Conservation (phyloP, 2,329 filamentous ascomycete species). For the Alternaria ethzedia region DNA sequence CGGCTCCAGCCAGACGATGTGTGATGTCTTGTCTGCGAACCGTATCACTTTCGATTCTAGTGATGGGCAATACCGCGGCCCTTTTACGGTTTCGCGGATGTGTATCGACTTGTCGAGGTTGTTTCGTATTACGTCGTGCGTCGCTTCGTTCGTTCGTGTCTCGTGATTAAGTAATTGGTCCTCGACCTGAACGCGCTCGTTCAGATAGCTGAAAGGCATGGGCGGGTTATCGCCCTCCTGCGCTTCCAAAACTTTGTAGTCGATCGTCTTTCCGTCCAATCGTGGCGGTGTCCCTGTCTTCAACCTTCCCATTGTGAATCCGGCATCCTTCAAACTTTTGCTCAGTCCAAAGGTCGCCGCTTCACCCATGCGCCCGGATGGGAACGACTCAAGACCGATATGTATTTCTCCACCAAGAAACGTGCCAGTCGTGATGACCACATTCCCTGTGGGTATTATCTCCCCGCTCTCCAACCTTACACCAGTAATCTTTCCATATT, state of each 20-base stretch:
- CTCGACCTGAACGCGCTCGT: conserved; percentile 76
- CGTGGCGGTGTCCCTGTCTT: conserved; percentile 97
- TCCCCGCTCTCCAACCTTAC: conserved; percentile 88
- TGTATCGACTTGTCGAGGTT: conserved; percentile 97
- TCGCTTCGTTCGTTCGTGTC: conserved; percentile 82
- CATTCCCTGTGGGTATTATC: conserved; percentile 77
- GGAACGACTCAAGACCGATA: conserved; percentile 83
- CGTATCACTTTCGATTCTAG: conserved; percentile 92
- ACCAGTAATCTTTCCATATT: conserved; percentile 77
- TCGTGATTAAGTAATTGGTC: conserved; percentile 85
- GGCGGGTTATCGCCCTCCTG: conserved; percentile 87
- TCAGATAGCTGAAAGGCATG: conserved; percentile 88
- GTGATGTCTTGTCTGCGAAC: conserved; percentile 78
- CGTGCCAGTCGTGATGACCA: conserved; percentile 95
- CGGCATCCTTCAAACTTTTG: conserved; percentile 85
- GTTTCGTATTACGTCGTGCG: conserved; percentile 82
- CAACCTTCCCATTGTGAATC: conserved; percentile 85
- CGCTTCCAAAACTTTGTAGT: conserved; percentile 73
- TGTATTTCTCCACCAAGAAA: conserved; percentile 97
- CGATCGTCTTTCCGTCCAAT: conserved; percentile 79
- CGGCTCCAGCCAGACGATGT: conserved; percentile 96
- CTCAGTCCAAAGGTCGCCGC: conserved; percentile 91
- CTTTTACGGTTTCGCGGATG: conserved; percentile 92
- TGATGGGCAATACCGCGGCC: conserved; percentile 93
- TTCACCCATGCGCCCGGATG: conserved; percentile 91